These are phyloP conservation scores for Penicillium sp. DNA, from an alignment of 2,329 filamentous ascomycete genomes.

Conservation along the genomic window DNA sequence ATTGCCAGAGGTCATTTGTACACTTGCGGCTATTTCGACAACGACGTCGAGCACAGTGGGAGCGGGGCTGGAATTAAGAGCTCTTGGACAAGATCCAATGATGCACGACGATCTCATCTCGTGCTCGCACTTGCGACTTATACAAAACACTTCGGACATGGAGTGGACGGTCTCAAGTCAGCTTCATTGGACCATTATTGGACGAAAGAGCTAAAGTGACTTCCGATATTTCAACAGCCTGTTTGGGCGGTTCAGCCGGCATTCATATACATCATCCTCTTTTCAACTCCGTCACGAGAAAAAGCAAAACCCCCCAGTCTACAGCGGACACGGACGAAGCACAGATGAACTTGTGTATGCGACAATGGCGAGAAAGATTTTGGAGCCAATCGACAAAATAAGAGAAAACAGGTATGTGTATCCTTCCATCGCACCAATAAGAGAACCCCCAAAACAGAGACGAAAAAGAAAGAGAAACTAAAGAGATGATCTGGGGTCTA, in stretches of 20 bases:
- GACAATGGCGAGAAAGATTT: constrained; percentile 7
- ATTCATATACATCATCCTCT: constrained; percentile 27
- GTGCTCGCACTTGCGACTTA: too few relatives aligned
- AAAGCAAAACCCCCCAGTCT: constrained; percentile 12
- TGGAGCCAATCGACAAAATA: constrained; percentile 4
- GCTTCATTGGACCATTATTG: too few relatives aligned
- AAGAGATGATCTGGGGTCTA: constrained; percentile 4
- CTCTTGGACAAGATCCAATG: too few relatives aligned
- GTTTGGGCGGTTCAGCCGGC: constrained; percentile 17
- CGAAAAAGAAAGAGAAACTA: constrained; percentile 4
- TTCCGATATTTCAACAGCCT: constrained; percentile 7
- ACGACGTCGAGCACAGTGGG: background rate
- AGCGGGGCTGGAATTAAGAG: background rate
- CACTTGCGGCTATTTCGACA: background rate
- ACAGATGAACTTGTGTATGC: constrained; percentile 15
- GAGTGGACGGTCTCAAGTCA: too few relatives aligned
- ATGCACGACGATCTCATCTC: too few relatives aligned
- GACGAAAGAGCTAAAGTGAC: background rate
- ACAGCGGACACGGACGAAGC: constrained; percentile 11
- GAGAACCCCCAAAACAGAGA: background rate
- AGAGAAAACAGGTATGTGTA: constrained; percentile 20
- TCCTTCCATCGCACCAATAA: constrained; percentile 19
- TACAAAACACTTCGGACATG: too few relatives aligned
- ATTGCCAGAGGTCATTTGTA: background rate
- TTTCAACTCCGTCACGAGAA: constrained; percentile 24